A percentile compares a stretch with the other conserved stretches of the same genome.
Conservation (phyloP, 2,329 filamentous ascomycete genomes). For the Leptosphaerulina australis region DNA sequence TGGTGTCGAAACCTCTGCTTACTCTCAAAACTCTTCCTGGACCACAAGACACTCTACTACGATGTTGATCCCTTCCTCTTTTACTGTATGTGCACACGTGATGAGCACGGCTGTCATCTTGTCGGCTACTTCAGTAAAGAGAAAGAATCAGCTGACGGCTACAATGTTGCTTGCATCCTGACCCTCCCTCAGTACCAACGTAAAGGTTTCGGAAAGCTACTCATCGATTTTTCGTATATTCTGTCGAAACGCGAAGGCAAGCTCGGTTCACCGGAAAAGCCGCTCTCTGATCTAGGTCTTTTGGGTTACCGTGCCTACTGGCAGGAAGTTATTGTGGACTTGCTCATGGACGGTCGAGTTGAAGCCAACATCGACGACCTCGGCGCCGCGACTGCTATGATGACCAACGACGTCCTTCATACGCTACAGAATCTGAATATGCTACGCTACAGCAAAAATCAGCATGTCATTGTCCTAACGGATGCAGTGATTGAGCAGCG, state of each 20-base stretch:
- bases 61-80: constrained; percentile 99
- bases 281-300: constrained; percentile 88
- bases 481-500: constrained; percentile 75
- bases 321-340: constrained; percentile 90
- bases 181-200: constrained; percentile 96
- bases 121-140: constrained; percentile 99
- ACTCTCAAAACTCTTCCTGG: constrained; percentile 93
- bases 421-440: constrained; percentile 93
- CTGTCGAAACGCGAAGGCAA: constrained; percentile 94
- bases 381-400: constrained; percentile 83
- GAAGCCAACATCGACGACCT: constrained; percentile 86
- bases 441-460: constrained; percentile 93
- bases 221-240: constrained; percentile 98
- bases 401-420: constrained; percentile 94
- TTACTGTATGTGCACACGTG: constrained; percentile 93
- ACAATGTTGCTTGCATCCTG: constrained; percentile 97
- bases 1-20: constrained; percentile 97
- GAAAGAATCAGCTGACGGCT: constrained; percentile 94
- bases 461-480: constrained; percentile 93
- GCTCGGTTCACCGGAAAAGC: constrained; percentile 94
- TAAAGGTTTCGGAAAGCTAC: constrained; percentile 87
- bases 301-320: constrained; percentile 96
- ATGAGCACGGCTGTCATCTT: constrained; percentile 88
- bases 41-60: constrained; percentile 98
- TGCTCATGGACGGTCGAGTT: constrained; percentile 72